Conservation (phyloP, 1,139 yeast genomes). For the Yamadazyma songkhlaensis region DNA sequence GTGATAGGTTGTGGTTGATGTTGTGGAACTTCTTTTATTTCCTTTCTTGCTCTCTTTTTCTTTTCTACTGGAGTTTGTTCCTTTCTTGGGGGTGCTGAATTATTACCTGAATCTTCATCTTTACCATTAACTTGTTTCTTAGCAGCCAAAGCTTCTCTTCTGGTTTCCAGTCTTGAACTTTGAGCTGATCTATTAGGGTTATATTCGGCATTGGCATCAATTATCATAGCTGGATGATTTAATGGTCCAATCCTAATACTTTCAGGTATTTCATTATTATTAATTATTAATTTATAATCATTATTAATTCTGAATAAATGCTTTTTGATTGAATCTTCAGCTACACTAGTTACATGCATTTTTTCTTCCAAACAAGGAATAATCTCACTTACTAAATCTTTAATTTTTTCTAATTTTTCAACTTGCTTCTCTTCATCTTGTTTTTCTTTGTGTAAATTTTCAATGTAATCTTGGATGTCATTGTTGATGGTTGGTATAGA, state of each 20-base stretch:
- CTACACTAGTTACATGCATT: constrained; percentile 94
- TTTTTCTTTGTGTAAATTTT: constrained; percentile 29
- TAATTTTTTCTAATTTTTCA: constrained; percentile 32
- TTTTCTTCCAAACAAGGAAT: constrained; percentile 95
- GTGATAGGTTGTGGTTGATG: constrained; percentile 6
- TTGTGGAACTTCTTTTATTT: constrained; percentile 14
- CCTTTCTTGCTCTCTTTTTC: constrained; percentile 23
- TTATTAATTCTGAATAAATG: constrained; percentile 74
- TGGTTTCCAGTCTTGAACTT: constrained; percentile 71
- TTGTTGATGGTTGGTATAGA: constrained; percentile 66
- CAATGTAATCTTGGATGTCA: constrained; percentile 56
- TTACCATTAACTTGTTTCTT: constrained; percentile 53
- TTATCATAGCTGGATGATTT: constrained; percentile 86
- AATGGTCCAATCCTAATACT: constrained; percentile 64
- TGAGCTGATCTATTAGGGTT: constrained; percentile 55
- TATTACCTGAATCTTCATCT: constrained; percentile 28
- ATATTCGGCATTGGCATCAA: constrained; percentile 41
- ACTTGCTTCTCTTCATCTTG: constrained; percentile 8
- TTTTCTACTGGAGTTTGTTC: constrained; percentile 18
- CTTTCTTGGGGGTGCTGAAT: background rate
- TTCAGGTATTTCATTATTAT: constrained; percentile 74
- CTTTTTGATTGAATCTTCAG: constrained; percentile 71
- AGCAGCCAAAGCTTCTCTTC: constrained; percentile 93
- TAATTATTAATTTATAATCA: constrained; percentile 69
- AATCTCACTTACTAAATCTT: constrained; percentile 58